These are phyloP conservation scores for Aspergillus avenaceus DNA, from an alignment of 495 filamentous ascomycete species.

Conservation along the genomic window DNA sequence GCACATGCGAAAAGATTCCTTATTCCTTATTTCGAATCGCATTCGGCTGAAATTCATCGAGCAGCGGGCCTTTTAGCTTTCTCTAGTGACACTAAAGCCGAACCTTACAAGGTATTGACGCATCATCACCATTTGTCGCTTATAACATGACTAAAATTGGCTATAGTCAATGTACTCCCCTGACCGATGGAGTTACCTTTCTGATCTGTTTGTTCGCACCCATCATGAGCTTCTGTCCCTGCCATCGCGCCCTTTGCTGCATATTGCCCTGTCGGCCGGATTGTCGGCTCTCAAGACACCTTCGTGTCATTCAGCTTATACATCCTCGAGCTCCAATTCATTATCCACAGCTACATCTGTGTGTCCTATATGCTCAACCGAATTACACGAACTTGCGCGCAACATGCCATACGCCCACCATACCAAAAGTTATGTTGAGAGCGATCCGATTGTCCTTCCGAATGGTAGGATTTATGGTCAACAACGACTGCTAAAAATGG, in stretches of 20 bases:
- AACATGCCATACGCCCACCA: slow-evolving; percentile 93
- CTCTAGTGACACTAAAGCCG: slow-evolving; percentile 52
- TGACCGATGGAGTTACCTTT: slow-evolving; percentile 68
- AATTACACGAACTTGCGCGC: slow-evolving; percentile 85
- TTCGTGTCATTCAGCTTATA: slow-evolving; percentile 73
- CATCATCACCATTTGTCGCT: not conserved
- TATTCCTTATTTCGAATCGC: slow-evolving; percentile 57
- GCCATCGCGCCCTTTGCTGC: slow-evolving; percentile 77
- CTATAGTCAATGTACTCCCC: slow-evolving; percentile 65
- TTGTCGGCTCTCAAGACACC: slow-evolving; percentile 95
- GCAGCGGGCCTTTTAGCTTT: slow-evolving; percentile 80
- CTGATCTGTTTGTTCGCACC: slow-evolving; percentile 78
- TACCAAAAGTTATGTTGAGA: slow-evolving; percentile 85
- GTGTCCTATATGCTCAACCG: slow-evolving; percentile 92
- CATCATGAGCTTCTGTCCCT: slow-evolving; percentile 86
- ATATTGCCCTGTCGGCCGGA: slow-evolving; percentile 86
- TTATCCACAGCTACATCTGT: slow-evolving; percentile 59
- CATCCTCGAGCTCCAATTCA: slow-evolving; percentile 54
- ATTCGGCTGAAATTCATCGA: slow-evolving; percentile 62
- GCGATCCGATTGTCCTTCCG: slow-evolving; percentile 79
- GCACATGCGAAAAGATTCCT: slow-evolving; percentile 78
- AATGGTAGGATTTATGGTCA: slow-evolving; percentile 84
- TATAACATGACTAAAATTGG: not conserved
- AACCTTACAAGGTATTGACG: slow-evolving; percentile 57
- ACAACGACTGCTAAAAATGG: slow-evolving; percentile 67